Conservation (phyloP, 1,139 yeast genomes). For the Hansenula sp. region DNA sequence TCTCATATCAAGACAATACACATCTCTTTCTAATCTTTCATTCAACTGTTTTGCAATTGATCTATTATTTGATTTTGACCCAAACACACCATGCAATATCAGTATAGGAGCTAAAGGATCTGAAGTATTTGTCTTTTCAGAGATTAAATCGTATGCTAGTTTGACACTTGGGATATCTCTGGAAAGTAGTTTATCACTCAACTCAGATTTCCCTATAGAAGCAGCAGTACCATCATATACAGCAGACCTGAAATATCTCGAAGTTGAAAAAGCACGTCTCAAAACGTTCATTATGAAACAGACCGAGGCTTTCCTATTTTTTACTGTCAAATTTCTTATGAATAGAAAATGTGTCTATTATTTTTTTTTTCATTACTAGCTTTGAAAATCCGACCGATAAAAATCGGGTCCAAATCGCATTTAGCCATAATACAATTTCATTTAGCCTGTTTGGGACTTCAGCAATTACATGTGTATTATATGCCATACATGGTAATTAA, state of each 20-base stretch:
- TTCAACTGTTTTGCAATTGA: conserved; percentile 55
- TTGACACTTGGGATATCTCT: conserved; percentile 36
- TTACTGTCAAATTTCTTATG: too few relatives aligned
- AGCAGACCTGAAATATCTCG: background rate
- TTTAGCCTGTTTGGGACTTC: too few relatives aligned
- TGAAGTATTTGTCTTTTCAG: conserved; percentile 19
- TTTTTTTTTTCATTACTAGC: background rate
- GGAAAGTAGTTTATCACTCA: conserved; percentile 19
- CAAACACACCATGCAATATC: conserved; percentile 86
- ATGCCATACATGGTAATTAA: too few relatives aligned
- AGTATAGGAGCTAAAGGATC: conserved; percentile 49
- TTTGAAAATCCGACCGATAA: background rate
- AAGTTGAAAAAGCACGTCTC: background rate
- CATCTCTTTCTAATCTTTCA: conserved; percentile 34
- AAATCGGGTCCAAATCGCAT: too few relatives aligned
- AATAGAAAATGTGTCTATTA: background rate
- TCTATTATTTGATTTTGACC: conserved; percentile 74
- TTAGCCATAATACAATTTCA: too few relatives aligned
- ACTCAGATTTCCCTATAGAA: conserved; percentile 2
- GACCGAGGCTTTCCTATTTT: background rate
- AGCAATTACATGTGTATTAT: too few relatives aligned
- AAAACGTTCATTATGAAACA: background rate
- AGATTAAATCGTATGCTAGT: conserved; percentile 39
- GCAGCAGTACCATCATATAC: conserved; percentile 3
- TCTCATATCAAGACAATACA: conserved; percentile 77